Conservation (phyloP, 1,139 yeast genomes). For the Pichia sp. region DNA sequence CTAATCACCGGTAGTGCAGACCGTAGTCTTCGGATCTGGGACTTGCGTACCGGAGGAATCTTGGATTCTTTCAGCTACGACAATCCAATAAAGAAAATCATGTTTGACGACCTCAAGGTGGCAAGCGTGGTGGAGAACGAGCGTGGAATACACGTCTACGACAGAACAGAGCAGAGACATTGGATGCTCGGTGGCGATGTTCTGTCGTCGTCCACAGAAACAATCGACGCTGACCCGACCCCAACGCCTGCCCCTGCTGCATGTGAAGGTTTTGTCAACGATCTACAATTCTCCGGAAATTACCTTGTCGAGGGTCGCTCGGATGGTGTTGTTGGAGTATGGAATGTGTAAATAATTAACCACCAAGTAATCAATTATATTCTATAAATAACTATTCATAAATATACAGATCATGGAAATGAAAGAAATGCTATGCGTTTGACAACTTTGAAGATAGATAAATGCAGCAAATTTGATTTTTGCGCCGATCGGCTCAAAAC, state of each 20-base stretch:
- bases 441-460: no score
- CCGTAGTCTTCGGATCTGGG: slow-evolving; percentile 67
- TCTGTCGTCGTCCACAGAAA: slow-evolving; percentile 19
- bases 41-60: slow-evolving; percentile 50
- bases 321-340: slow-evolving; percentile 54
- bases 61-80: slow-evolving; percentile 53
- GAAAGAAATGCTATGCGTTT: not conserved
- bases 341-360: slow-evolving; percentile 34
- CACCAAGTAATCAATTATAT: not conserved
- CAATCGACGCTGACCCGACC: slow-evolving; percentile 20
- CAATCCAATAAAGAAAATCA: slow-evolving; percentile 45
- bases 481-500: not conserved
- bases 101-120: slow-evolving; percentile 52
- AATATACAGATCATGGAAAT: not conserved
- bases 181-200: slow-evolving; percentile 44
- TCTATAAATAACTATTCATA: not conserved
- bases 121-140: slow-evolving; percentile 45
- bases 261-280: slow-evolving; percentile 30
- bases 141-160: slow-evolving; percentile 49
- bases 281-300: slow-evolving; percentile 53
- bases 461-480: no score
- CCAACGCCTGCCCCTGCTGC: slow-evolving; percentile 27
- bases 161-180: slow-evolving; percentile 48
- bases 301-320: slow-evolving; percentile 59
- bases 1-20: slow-evolving; percentile 64